A percentile compares a stretch with the other conserved stretches of the same genome.
These are phyloP conservation scores for Ogataea allantospora DNA, from an alignment of 805 yeast genomes.

Conservation along the genomic window DNA sequence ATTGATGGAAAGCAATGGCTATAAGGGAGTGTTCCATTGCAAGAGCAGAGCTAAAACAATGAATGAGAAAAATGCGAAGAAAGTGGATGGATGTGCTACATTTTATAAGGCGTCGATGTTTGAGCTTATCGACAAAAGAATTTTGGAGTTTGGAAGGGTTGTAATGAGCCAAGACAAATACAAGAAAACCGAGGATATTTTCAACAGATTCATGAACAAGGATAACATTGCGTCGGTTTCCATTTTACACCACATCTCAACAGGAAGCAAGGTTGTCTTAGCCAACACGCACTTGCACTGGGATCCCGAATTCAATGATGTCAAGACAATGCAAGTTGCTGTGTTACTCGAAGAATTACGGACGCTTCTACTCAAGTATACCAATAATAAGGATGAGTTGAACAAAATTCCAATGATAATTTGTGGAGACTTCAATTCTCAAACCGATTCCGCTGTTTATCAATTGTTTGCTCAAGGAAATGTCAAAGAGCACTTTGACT, in stretches of 20 bases:
- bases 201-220: constrained; percentile 93
- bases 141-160: constrained; percentile 78
- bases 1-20: constrained; percentile 67
- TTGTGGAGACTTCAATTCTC: constrained; percentile 96
- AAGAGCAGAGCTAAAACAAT: constrained; percentile 92
- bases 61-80: constrained; percentile 74
- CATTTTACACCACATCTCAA: constrained; percentile 66
- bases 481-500: constrained; percentile 75
- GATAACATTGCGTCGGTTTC: constrained; percentile 87
- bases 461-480: constrained; percentile 81
- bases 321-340: constrained; percentile 93
- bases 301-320: constrained; percentile 97
- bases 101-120: constrained; percentile 74
- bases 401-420: constrained; percentile 69
- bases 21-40: constrained; percentile 76
- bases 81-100: constrained; percentile 98
- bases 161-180: constrained; percentile 82
- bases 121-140: constrained; percentile 64
- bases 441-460: constrained; percentile 84
- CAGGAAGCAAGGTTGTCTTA: constrained; percentile 70
- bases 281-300: constrained; percentile 96
- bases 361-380: constrained; percentile 47
- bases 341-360: constrained; percentile 87
- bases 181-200: constrained; percentile 89
- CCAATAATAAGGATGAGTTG: constrained; percentile 30